A percentile compares a stretch with the other conserved stretches of the same genome.
phyloP scores from a whole-genome alignment of 2,329 filamentous ascomycete genomes.

The Talaromyces sp. region DNA sequence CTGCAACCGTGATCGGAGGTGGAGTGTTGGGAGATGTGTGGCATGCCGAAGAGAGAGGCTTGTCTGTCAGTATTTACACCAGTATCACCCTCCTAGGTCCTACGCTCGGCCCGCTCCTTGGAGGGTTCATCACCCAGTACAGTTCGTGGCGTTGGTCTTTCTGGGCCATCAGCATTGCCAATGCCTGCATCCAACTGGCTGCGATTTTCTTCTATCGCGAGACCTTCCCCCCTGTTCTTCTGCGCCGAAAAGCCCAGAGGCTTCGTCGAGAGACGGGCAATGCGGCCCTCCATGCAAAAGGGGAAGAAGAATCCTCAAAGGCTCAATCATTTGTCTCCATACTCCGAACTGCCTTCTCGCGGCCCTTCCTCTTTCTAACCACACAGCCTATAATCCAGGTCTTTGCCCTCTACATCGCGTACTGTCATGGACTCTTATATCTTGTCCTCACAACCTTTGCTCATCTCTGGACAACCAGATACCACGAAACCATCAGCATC shows the following conservation, averaged over 20 bases:
- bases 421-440: neutral
- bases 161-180: neutral
- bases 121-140: neutral
- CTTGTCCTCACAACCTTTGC: neutral
- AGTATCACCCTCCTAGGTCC: neutral
- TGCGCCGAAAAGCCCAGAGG: conserved; percentile 50
- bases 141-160: neutral
- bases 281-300: neutral
- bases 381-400: neutral
- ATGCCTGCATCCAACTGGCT: neutral
- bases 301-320: neutral
- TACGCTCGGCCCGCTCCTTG: neutral
- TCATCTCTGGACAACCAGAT: neutral
- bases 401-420: neutral
- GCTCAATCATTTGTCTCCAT: no score
- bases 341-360: neutral
- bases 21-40: conserved; percentile 45
- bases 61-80: neutral
- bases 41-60: conserved; percentile 35
- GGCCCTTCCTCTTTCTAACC: neutral
- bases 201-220: no score
- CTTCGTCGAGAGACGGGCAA: conserved; percentile 56
- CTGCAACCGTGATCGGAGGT: conserved; percentile 26
- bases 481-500: neutral
- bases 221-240: no score